Evolutionary conservation across 441 rosid genomes (phyloP), one percentile per base, ranked within the genome.

Genomic region (Capsella rubella): DNA sequence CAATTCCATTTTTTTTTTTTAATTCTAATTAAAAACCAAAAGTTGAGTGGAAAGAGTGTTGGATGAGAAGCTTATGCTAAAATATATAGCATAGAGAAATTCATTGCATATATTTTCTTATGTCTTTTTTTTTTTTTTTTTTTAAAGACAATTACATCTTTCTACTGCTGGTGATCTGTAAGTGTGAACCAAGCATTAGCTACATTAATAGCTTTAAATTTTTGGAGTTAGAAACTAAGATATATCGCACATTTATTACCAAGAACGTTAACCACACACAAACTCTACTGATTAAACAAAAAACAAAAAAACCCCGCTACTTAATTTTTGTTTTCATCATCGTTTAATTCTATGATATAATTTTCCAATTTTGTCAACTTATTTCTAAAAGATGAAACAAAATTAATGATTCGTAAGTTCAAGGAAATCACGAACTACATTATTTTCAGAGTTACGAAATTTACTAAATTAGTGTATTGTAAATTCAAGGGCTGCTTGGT

Each of bases 161-260:
- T 58, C 46, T 58, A 58, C 29, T 35, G 45, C 31, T 58, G 63
- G 12, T 58, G 63, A 58, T 58, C 46, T 58, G 18, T 21, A 21
- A 21, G 25, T 21, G 25, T 21, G 25, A 21, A 57, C 14, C 9
- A 63, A 28, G 59, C 40, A 29, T 42, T 43, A 63, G 8, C 28
- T 21, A 21, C 28, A 39, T 25, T n/a, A 54, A 14, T 54, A 14
- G 1, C 12, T 54, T 54, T 14, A 0, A 29, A 14, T 29, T 54
- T 8, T 54, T 3, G 6, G 13, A 54, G 59, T 54, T 14, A 31
- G 1, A 28, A 54, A 28, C 6, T 1, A 21, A 21, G 25, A 21
- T 21, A 21, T 21, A 31, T 31, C 6, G 6, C 18, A 54, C 21
- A 54, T 29, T 54, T 54, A 54, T 4, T 3, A 54, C n/a, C 39